A percentile compares a stretch with the other conserved stretches of the same genome.
phyloP scores from a whole-genome alignment of 2,329 filamentous ascomycete species.

The Cercospora sojina region DNA sequence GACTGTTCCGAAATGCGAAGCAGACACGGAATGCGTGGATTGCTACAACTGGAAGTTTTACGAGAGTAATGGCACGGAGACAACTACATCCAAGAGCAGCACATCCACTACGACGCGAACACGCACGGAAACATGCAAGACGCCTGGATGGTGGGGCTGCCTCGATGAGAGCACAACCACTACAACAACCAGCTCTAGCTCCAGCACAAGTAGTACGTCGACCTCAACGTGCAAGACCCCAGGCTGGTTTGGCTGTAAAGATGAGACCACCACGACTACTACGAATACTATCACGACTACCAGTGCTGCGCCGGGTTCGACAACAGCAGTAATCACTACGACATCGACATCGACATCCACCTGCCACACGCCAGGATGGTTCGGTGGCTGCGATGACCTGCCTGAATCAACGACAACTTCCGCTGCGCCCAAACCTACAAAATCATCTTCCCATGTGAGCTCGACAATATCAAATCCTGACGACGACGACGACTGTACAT shows the following conservation, averaged over 20 bases:
- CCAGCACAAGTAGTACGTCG: conserved; percentile 42
- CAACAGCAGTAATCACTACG: conserved; percentile 34
- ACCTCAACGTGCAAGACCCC: conserved; percentile 59
- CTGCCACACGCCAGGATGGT: conserved; percentile 91
- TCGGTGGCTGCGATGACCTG: conserved; percentile 67
- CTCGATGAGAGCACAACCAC: conserved; percentile 56
- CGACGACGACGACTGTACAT: conserved; percentile 24
- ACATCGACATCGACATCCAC: conserved; percentile 69
- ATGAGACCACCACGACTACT: conserved; percentile 46
- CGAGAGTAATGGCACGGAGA: conserved; percentile 85
- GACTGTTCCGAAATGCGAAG: conserved; percentile 70
- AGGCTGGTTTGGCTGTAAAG: conserved; percentile 68
- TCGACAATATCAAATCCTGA: not conserved
- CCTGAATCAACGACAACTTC: conserved; percentile 41
- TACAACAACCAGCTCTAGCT: conserved; percentile 42
- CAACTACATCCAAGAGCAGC: conserved; percentile 59
- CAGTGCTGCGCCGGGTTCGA: conserved; percentile 28
- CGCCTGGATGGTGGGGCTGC: conserved; percentile 92
- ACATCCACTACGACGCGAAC: conserved; percentile 60
- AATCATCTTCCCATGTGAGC: conserved; percentile 17
- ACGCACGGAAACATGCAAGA: conserved; percentile 82
- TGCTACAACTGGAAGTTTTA: conserved; percentile 94
- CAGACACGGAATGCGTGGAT: conserved; percentile 76
- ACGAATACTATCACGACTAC: conserved; percentile 31
- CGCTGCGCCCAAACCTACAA: conserved; percentile 21